phyloP scores from a whole-genome alignment of 805 yeast genomes.

The Metschnikowia continentalis region DNA sequence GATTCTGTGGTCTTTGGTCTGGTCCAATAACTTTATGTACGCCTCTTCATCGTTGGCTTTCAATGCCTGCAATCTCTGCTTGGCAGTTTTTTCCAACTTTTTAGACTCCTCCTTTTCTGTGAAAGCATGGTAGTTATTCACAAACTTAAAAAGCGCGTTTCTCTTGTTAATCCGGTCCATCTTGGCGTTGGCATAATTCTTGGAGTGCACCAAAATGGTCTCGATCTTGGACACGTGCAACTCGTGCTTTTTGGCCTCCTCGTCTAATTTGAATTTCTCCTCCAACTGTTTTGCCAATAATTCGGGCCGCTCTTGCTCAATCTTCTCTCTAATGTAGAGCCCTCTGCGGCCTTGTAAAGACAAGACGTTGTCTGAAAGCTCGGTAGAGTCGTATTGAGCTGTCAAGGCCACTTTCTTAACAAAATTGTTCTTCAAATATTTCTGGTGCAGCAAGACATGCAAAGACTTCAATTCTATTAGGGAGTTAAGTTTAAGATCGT shows the following conservation, averaged over 20 bases:
- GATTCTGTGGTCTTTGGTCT: constrained; percentile 83
- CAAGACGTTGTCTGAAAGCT: constrained; percentile 49
- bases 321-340: constrained; percentile 61
- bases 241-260: constrained; percentile 44
- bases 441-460: constrained; percentile 64
- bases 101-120: constrained; percentile 74
- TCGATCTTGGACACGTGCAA: constrained; percentile 48
- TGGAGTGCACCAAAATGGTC: constrained; percentile 25
- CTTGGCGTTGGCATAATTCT: constrained; percentile 19
- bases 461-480: constrained; percentile 67
- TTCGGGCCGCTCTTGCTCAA: constrained; percentile 70
- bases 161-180: constrained; percentile 24
- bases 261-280: constrained; percentile 62
- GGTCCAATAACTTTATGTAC: constrained; percentile 75
- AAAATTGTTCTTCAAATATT: constrained; percentile 59
- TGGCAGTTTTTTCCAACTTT: constrained; percentile 75
- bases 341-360: constrained; percentile 68
- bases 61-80: constrained; percentile 81
- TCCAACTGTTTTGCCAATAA: constrained; percentile 72
- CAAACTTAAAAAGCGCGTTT: constrained; percentile 28
- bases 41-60: constrained; percentile 88
- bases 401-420: constrained; percentile 50
- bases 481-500: constrained; percentile 52
- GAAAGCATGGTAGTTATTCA: constrained; percentile 47
- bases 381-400: constrained; percentile 52